Base-by-base conservation (phyloP, 768 basidiomycete species). In the Lentinula detonsa region DNA sequence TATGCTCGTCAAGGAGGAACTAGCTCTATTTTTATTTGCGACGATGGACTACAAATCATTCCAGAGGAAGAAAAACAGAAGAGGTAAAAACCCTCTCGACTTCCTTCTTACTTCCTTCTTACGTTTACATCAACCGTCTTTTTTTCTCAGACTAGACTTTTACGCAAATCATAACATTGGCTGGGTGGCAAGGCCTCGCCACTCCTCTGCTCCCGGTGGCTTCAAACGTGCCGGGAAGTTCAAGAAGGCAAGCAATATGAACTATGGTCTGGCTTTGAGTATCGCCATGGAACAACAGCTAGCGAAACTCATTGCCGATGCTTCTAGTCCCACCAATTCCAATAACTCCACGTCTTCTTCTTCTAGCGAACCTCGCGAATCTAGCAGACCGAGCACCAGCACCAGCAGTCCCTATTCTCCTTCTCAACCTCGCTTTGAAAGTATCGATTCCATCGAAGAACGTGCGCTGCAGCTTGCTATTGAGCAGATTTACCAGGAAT, bases 141-240 rank as follows among this genome's bases (percentile, higher is more conserved):
- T 34, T 21, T n/a, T 15, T 21, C 33, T 28, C 46, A 60, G 59
- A 42, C 48, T 84, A 53, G 81, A 78, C n/a, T 93, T 90, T 75
- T 94, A 94, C 71, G 85, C 85, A 2, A 86, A 88, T 63, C 84
- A 88, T 64, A 87, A 87, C 66, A 81, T 62, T 8, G 84, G 77
- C 8, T 93, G 87, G 82, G 84, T 86, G 37, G 88, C 92, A 31
- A 82, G 91, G n/a, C 92, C 91, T 0, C 81, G 79, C 2, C 91
- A 93, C 69, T 78, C 60, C 72, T 81, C 76, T 69, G 84, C 70
- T 69, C 87, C 86, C 21, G 93, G 90, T 64, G 89, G 92, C 0
- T 96, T 95, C 80, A 92, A 94, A 78, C 91, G 94, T 71, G 90
- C 91, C 5, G 92, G 91, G 8, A 87, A 90, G 57, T 94, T 94